Conservation (phyloP, 192 early-diverging fungal species). For the Linnemannia zychae region DNA sequence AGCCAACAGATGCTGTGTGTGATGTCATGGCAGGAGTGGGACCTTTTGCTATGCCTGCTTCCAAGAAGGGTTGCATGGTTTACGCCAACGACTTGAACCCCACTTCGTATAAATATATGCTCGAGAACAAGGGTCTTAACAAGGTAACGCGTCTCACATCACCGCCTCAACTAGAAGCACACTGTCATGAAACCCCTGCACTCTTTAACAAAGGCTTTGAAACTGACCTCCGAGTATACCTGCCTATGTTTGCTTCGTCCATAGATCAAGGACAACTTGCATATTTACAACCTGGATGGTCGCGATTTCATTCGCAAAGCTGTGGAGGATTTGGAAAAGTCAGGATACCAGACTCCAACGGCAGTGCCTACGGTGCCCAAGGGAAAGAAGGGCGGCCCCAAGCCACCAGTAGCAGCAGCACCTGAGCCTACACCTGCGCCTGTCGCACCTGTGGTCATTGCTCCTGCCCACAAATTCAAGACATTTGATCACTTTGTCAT, state of each 20-base stretch:
- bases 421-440: slow-evolving; percentile 28
- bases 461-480: slow-evolving; percentile 43
- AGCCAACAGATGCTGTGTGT: slow-evolving; percentile 79
- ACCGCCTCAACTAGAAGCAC: background rate
- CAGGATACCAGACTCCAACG: slow-evolving; percentile 38
- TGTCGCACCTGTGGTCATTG: slow-evolving; percentile 15
- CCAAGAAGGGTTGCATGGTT: slow-evolving; percentile 84
- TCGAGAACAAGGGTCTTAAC: slow-evolving; percentile 87
- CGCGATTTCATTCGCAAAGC: slow-evolving; percentile 89
- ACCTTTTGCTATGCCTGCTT: slow-evolving; percentile 95
- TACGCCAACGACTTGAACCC: slow-evolving; percentile 99
- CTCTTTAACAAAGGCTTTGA: no score
- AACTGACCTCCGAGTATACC: background rate
- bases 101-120: slow-evolving; percentile 81
- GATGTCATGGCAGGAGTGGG: slow-evolving; percentile 99
- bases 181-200: background rate
- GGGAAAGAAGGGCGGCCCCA: slow-evolving; percentile 39
- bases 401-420: slow-evolving; percentile 2
- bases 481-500: slow-evolving; percentile 97
- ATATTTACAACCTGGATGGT: slow-evolving; percentile 91
- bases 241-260: background rate
- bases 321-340: slow-evolving; percentile 71
- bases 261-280: slow-evolving; percentile 74
- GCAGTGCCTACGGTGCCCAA: slow-evolving; percentile 22
- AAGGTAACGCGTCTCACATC: slow-evolving; percentile 68